Evolutionary conservation across 208 protist genomes (phyloP).

Genomic region (Crithidia mellificae): DNA sequence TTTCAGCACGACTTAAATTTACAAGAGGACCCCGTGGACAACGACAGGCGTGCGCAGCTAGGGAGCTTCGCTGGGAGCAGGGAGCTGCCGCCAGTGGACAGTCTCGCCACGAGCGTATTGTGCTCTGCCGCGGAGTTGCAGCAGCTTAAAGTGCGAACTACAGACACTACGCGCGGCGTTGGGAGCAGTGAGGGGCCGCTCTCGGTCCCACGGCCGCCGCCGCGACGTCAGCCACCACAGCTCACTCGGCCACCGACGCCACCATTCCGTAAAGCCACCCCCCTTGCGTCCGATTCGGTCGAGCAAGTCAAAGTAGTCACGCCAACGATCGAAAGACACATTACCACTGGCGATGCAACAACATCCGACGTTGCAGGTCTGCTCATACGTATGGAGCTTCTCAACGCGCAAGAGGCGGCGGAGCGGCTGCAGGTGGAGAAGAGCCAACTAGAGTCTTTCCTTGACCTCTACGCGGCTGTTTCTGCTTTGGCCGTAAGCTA

Average conservation of each 20-base stretch:
- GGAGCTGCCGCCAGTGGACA: background rate
- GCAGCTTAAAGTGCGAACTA: background rate
- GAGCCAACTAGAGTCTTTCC: conserved; percentile 17
- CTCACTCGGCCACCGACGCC: background rate
- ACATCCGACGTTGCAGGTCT: too few relatives aligned
- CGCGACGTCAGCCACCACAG: background rate
- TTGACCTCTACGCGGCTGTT: too few relatives aligned
- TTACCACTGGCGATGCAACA: background rate
- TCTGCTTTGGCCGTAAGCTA: background rate
- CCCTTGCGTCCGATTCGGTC: too few relatives aligned
- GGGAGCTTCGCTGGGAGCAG: background rate
- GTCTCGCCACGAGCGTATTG: background rate
- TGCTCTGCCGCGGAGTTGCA: background rate
- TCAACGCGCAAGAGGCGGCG: conserved; percentile 1
- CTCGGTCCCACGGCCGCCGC: conserved; percentile 5
- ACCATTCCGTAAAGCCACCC: too few relatives aligned
- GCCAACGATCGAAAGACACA: too few relatives aligned
- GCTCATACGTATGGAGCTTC: too few relatives aligned
- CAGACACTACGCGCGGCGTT: too few relatives aligned
- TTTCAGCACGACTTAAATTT: background rate
- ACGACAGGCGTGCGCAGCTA: background rate
- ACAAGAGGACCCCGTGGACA: too few relatives aligned
- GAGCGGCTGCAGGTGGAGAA: conserved; percentile 24
- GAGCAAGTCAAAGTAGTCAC: too few relatives aligned
- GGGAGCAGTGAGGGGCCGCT: background rate